phyloP scores from a whole-genome alignment of 345 rosid species.

The Geranium rotundifolium region DNA sequence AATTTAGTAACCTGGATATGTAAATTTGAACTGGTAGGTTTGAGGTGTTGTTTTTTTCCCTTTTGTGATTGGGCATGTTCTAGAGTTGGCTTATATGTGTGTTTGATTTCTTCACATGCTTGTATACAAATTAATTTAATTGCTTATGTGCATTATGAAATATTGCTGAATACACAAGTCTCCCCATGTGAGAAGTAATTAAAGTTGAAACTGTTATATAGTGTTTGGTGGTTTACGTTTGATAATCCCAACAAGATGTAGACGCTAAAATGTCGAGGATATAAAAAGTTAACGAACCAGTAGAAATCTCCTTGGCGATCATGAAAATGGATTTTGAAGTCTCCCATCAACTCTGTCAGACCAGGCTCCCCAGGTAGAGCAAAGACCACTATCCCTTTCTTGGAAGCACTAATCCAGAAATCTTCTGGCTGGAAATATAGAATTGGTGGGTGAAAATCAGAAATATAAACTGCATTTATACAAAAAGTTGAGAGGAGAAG shows the following conservation, averaged over 20 bases:
- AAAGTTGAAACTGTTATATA: no score
- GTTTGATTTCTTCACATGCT: no score
- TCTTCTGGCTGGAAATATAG: conserved; percentile 63
- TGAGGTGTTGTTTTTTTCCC: no score
- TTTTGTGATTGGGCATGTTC: no score
- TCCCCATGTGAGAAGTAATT: no score
- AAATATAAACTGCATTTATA: neutral
- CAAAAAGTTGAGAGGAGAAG: neutral
- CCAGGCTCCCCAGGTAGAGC: conserved; percentile 96
- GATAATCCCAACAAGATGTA: neutral
- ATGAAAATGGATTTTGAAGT: conserved; percentile 83
- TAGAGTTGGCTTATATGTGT: no score
- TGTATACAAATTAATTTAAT: no score
- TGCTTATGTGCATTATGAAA: no score
- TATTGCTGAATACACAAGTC: no score
- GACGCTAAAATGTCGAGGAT: neutral
- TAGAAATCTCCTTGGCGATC: conserved; percentile 90
- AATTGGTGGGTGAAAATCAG: conserved; percentile 8
- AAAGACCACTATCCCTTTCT: conserved; percentile 81
- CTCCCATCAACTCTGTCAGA: conserved; percentile 63
- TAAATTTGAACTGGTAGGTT: no score
- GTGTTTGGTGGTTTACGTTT: no score
- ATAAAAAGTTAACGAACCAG: conserved; percentile 37
- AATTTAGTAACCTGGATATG: no score
- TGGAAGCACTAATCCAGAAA: conserved; percentile 83